Evolutionary conservation across 2,329 filamentous ascomycete genomes (phyloP).

Genomic region (Hypoxylon rubiginosum): DNA sequence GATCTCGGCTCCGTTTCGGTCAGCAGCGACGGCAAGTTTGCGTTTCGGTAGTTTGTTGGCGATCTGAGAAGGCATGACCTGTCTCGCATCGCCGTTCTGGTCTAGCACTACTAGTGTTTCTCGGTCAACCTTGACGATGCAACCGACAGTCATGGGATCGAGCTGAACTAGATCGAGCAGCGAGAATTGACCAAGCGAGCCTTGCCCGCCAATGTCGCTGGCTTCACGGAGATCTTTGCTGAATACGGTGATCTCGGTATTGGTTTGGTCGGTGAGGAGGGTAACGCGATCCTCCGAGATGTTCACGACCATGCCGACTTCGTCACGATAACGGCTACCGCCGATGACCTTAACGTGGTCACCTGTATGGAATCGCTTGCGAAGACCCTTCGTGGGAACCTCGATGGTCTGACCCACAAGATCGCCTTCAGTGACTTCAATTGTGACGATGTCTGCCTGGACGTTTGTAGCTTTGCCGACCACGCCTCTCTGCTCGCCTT

Average conservation of each 20-base stretch:
- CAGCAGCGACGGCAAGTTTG: conserved; percentile 88
- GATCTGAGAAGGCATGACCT: conserved; percentile 90
- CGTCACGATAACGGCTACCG: conserved; percentile 92
- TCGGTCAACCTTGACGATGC: conserved; percentile 93
- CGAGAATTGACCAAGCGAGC: conserved; percentile 87
- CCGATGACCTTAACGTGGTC: conserved; percentile 99
- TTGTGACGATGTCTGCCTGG: conserved; percentile 90
- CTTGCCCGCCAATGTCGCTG: conserved; percentile 89
- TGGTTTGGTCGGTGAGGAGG: conserved; percentile 90
- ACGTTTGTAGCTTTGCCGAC: conserved; percentile 88
- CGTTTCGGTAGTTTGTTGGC: conserved; percentile 88
- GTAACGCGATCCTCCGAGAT: conserved; percentile 94
- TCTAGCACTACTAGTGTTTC: conserved; percentile 92
- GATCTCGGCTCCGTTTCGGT: conserved; percentile 94
- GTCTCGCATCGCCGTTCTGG: conserved; percentile 86
- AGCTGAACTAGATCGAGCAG: conserved; percentile 95
- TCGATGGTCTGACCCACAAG: conserved; percentile 88
- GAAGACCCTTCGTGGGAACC: conserved; percentile 89
- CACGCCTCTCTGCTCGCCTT: conserved; percentile 94
- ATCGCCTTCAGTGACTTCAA: conserved; percentile 86
- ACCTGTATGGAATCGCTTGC: conserved; percentile 92
- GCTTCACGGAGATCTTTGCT: conserved; percentile 96
- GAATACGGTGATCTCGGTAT: conserved; percentile 95
- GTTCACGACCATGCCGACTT: conserved; percentile 96
- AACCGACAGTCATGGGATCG: conserved; percentile 91